Percentiles rank a stretch among this genome's conserved stretches.
Evolutionary conservation across 2,329 filamentous ascomycete species (phyloP).

Genomic region (Sclerotinia trifoliorum): DNA sequence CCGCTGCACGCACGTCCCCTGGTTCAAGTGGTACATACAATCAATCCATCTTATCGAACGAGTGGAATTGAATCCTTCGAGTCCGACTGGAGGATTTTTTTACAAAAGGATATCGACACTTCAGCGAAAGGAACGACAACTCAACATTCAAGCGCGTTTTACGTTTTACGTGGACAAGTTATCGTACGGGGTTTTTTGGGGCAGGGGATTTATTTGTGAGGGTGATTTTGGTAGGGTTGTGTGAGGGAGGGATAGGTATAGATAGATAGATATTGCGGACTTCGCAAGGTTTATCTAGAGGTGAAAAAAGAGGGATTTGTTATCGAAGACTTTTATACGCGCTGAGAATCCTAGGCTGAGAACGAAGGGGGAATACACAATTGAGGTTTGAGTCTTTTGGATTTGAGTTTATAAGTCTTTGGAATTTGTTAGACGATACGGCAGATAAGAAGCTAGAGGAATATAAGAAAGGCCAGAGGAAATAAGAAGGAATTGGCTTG

Average conservation of each 20-base stretch:
- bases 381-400: background rate
- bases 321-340: background rate
- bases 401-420: background rate
- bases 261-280: background rate
- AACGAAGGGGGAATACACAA: background rate
- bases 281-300: background rate
- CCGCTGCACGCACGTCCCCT: background rate
- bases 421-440: background rate
- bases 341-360: background rate
- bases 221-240: background rate
- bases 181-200: background rate
- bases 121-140: background rate
- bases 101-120: background rate
- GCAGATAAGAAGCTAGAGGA: background rate
- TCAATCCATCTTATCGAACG: background rate
- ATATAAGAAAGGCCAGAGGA: background rate
- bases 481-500: background rate
- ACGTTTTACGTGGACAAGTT: constrained; percentile 13
- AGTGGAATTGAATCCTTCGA: background rate
- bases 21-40: constrained; percentile 1
- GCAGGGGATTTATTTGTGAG: background rate
- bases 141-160: no score
- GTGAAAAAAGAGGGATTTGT: background rate
- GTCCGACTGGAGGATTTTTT: background rate
- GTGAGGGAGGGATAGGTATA: no score